Evolutionary conservation across 345 rosid genomes (phyloP).

Genomic region (Lumnitzera littorea): DNA sequence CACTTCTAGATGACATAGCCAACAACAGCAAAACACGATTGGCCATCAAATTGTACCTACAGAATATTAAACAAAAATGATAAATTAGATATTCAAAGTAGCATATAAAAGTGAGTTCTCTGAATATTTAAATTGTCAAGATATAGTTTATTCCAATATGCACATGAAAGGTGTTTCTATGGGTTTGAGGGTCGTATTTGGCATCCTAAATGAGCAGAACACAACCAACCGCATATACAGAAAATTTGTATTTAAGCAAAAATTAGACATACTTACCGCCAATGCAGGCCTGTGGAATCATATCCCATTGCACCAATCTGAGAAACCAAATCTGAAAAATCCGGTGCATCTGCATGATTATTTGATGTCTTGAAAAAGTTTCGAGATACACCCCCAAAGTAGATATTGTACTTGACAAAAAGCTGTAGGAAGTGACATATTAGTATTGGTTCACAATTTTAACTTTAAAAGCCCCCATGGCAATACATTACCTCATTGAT

Average conservation of each 20-base stretch:
- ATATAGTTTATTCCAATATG: too few relatives aligned
- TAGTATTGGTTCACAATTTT: conserved; percentile 7
- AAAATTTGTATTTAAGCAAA: conserved; percentile 9
- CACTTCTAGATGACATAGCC: conserved; percentile 80
- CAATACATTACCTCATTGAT: conserved; percentile 76
- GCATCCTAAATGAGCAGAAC: too few relatives aligned
- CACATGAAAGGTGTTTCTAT: too few relatives aligned
- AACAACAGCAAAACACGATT: conserved; percentile 88
- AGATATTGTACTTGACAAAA: conserved; percentile 95
- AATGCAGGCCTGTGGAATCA: conserved; percentile 84
- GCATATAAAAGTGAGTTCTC: neutral
- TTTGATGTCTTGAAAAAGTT: conserved; percentile 61
- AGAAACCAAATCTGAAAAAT: conserved; percentile 75
- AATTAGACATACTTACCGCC: conserved; percentile 59
- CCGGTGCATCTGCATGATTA: conserved; percentile 50
- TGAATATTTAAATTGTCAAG: too few relatives aligned
- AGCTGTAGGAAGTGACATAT: conserved; percentile 46
- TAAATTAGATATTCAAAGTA: conserved; percentile 2
- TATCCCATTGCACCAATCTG: conserved; percentile 82
- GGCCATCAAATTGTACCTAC: conserved; percentile 97
- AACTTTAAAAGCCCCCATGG: conserved; percentile 9
- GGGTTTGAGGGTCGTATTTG: too few relatives aligned
- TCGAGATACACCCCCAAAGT: conserved; percentile 82
- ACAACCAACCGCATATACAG: neutral
- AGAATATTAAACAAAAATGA: conserved; percentile 4